Base-by-base conservation (phyloP, 2,329 filamentous ascomycete species). In the Metarhizium rileyi region DNA sequence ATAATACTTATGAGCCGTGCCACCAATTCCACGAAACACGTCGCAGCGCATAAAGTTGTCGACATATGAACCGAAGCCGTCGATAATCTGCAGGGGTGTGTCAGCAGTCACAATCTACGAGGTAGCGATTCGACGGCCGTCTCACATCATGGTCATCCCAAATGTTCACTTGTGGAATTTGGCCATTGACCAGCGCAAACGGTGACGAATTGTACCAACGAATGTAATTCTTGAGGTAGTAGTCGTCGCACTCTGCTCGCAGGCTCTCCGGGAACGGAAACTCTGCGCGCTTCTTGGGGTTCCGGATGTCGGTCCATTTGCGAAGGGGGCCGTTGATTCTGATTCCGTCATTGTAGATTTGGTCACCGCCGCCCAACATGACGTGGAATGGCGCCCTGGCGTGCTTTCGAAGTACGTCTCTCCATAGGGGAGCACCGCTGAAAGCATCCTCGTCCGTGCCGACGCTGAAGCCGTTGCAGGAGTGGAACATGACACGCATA, bases 401-500 rank as follows among this genome's bases (percentile, higher is more conserved):
- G 63, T 98, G 93, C 51, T 73, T 83, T 58, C 94, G 86, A 56
- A 90, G 67, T 9, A 97, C 90, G 63, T 98, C 91, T 60, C 93
- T 88, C 93, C 93, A 98, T 50, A 98, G 71, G 4, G 88, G 88
- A n/a, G 89, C 86, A 0, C 93, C 93, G 61, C 86, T 91, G 72
- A 90, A 95, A 40, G 84, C 83, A 46, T 87, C 82, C 53, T 93
- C 82, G 64, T 95, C 86, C 3, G 89, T 91, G 48, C 86, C 87
- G 36, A 93, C 77, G 57, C 87, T 91, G 71, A 98, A 98, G 16
- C 93, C 94, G 66, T 98, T 98, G 71, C 93, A 96, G 50, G 88
- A 95, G 71, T 96, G 87, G 69, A 96, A 98, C 88, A 97, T 95
- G 63, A 96, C 87, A 63, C 95, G 89, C 91, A 98, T 97, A 4